Conservation (phyloP, 1,284 basidiomycete species). For the Calocybe gambosa region DNA sequence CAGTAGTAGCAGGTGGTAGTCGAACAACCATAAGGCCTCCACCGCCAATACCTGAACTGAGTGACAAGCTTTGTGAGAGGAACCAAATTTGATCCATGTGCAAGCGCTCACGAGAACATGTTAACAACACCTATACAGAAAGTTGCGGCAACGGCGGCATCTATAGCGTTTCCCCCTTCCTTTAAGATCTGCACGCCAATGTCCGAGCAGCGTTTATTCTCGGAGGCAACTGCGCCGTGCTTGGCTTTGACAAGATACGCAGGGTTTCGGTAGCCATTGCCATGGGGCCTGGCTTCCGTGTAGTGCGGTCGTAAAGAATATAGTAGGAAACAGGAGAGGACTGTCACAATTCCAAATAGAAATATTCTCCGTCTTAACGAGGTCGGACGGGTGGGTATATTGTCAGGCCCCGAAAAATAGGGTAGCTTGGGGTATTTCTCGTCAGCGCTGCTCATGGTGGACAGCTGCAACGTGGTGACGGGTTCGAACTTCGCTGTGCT, state of each 20-base stretch:
- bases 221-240: slow-evolving; percentile 82
- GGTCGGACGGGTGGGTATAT: neutral
- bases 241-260: slow-evolving; percentile 69
- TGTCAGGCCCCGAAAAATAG: neutral
- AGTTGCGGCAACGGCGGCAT: slow-evolving; percentile 77
- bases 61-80: neutral
- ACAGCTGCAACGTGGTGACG: too few species aligned
- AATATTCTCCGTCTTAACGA: slow-evolving; percentile 1
- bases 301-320: neutral
- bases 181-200: slow-evolving; percentile 75
- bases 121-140: slow-evolving; percentile 86
- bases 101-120: slow-evolving; percentile 70
- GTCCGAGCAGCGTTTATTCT: slow-evolving; percentile 79
- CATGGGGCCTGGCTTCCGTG: neutral
- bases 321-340: slow-evolving; percentile 2
- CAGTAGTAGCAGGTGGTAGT: slow-evolving; percentile 48
- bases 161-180: slow-evolving; percentile 87
- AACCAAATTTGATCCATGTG: slow-evolving; percentile 1
- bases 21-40: slow-evolving; percentile 91
- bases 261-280: slow-evolving; percentile 40
- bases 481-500: too few species aligned
- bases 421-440: slow-evolving; percentile 9
- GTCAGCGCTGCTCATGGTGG: neutral
- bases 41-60: slow-evolving; percentile 80
- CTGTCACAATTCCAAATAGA: slow-evolving; percentile 3